Percentiles rank a stretch among this genome's conserved stretches.
Evolutionary conservation across 2,329 filamentous ascomycete genomes (phyloP).

Genomic region (Sclerotiophoma versabilis): DNA sequence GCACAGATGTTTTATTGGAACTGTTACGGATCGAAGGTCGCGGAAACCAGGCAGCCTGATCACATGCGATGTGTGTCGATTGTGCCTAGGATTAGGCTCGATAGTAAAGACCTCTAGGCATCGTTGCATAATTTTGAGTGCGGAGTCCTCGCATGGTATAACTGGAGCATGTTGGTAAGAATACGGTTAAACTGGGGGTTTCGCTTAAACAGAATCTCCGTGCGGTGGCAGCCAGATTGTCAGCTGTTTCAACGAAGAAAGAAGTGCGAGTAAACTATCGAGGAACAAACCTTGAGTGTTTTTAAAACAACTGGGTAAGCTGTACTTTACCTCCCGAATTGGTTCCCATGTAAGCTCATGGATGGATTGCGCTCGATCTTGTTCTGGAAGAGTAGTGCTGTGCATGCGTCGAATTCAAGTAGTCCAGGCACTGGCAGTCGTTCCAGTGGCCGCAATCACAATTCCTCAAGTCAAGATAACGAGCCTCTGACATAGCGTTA

Average conservation of each 20-base stretch:
- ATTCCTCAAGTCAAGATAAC: not conserved
- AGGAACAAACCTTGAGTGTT: not conserved
- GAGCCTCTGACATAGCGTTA: not conserved
- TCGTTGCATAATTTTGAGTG: not conserved
- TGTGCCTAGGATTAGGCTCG: not conserved
- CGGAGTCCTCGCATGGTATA: not conserved
- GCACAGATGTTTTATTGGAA: not conserved
- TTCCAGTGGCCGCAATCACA: not conserved
- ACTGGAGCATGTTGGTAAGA: not conserved
- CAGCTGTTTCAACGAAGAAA: not conserved
- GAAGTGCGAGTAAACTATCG: not conserved
- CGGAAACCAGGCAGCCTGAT: not conserved
- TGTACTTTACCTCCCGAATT: not conserved
- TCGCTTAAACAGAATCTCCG: not conserved
- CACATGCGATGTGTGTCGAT: not conserved
- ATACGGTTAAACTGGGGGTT: not conserved
- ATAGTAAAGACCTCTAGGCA: not conserved
- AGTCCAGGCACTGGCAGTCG: not conserved
- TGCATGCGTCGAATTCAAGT: not conserved
- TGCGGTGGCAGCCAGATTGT: not conserved
- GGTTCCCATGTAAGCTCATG: not conserved
- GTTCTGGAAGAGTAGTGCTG: not conserved
- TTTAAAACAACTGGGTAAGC: not conserved
- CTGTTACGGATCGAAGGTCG: not conserved
- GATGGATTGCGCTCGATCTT: not conserved